Conservation (phyloP, 2,329 filamentous ascomycete species). For the Trichophyton benhamiae region DNA sequence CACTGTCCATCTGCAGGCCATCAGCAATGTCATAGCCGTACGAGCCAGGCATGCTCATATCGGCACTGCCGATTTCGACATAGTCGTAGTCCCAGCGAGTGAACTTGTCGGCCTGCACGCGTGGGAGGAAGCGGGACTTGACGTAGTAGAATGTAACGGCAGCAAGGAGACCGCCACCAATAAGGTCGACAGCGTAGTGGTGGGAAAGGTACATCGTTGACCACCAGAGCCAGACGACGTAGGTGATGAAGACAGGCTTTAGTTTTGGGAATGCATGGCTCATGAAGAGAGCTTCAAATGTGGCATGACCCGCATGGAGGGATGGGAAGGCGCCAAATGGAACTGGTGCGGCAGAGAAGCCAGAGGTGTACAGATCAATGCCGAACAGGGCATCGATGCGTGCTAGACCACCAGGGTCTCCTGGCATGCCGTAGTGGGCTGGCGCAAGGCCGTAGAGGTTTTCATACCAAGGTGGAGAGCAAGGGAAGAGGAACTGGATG, state of each 20-base stretch:
- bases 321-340: conserved; percentile 94
- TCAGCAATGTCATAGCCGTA: conserved; percentile 46
- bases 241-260: conserved; percentile 65
- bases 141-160: conserved; percentile 71
- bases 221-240: conserved; percentile 94
- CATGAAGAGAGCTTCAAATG: conserved; percentile 84
- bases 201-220: conserved; percentile 96
- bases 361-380: conserved; percentile 83
- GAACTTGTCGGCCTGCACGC: conserved; percentile 69
- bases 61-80: conserved; percentile 63
- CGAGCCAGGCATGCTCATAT: conserved; percentile 24
- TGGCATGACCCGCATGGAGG: conserved; percentile 78
- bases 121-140: conserved; percentile 67
- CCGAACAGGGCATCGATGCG: conserved; percentile 84
- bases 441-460: conserved; percentile 81
- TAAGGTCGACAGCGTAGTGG: conserved; percentile 89
- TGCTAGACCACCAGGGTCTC: conserved; percentile 77
- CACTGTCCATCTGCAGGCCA: conserved; percentile 52
- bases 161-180: conserved; percentile 68
- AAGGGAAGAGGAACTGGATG: conserved; percentile 82
- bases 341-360: conserved; percentile 77
- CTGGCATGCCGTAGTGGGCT: conserved; percentile 81
- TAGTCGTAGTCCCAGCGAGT: conserved; percentile 95
- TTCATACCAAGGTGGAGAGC: conserved; percentile 95
- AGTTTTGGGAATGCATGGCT: conserved; percentile 79